A percentile compares a stretch with the other conserved stretches of the same genome.
These are phyloP conservation scores for Nitzschia inconspicua DNA, from an alignment of 108 stramenopile genomes.

Conservation along the genomic window DNA sequence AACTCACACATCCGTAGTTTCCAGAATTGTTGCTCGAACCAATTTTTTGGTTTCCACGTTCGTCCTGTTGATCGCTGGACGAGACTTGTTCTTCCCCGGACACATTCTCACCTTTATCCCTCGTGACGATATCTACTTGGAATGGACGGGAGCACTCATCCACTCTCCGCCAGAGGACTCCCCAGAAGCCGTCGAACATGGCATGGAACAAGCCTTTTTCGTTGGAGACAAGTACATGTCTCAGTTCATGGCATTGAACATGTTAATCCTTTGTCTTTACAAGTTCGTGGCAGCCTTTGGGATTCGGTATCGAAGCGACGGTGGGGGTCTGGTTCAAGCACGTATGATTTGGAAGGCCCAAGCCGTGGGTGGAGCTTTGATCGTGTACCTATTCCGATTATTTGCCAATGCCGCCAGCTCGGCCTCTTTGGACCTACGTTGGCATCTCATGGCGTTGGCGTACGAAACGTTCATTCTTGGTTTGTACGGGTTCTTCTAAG, in stretches of 20 bases:
- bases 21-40: slow-evolving; percentile 71
- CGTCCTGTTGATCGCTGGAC: slow-evolving; percentile 52
- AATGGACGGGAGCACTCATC: slow-evolving; percentile 82
- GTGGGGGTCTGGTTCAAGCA: slow-evolving; percentile 60
- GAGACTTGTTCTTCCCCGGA: slow-evolving; percentile 81
- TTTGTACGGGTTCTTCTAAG: slow-evolving; percentile 19
- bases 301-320: slow-evolving; percentile 58
- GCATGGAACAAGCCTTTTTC: slow-evolving; percentile 61
- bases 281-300: slow-evolving; percentile 59
- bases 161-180: slow-evolving; percentile 85
- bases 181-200: slow-evolving; percentile 64
- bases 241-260: slow-evolving; percentile 62
- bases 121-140: slow-evolving; percentile 86
- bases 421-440: slow-evolving; percentile 83
- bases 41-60: slow-evolving; percentile 55
- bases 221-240: slow-evolving; percentile 79
- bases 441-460: slow-evolving; percentile 81
- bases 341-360: slow-evolving; percentile 81
- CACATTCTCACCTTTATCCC: slow-evolving; percentile 66
- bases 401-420: slow-evolving; percentile 65
- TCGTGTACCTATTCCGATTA: slow-evolving; percentile 67
- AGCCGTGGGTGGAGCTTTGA: slow-evolving; percentile 48
- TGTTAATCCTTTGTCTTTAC: slow-evolving; percentile 56
- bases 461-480: slow-evolving; percentile 84
- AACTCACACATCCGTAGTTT: slow-evolving; percentile 56